Percentiles rank a stretch among this genome's conserved stretches.
These are phyloP conservation scores for Plicaturopsis crispa DNA, from an alignment of 768 basidiomycete genomes.

Conservation along the genomic window DNA sequence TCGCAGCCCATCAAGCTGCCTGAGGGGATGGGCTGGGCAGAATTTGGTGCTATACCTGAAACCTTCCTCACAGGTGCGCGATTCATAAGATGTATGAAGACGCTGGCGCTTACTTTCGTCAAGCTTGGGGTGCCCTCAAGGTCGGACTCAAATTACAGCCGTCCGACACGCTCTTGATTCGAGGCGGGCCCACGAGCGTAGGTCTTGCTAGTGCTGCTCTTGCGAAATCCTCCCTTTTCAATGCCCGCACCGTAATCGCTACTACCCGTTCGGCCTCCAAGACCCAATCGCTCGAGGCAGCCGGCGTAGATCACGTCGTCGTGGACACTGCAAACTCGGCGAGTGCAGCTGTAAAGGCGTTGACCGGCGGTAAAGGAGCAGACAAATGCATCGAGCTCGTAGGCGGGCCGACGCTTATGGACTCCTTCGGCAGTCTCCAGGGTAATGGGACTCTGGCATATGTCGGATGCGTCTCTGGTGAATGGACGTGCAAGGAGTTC, in stretches of 20 bases:
- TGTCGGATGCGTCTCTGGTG: constrained; percentile 12
- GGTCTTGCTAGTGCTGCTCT: constrained; percentile 15
- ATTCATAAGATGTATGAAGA: background rate
- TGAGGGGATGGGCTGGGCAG: constrained; percentile 12
- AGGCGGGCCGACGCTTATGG: constrained; percentile 12
- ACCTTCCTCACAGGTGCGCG: constrained; percentile 16
- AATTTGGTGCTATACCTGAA: constrained; percentile 18
- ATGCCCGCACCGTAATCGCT: constrained; percentile 12
- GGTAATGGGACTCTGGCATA: constrained; percentile 12
- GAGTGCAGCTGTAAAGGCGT: constrained; percentile 11
- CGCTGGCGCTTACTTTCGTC: background rate
- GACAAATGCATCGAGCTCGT: constrained; percentile 17
- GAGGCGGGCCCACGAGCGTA: constrained; percentile 16
- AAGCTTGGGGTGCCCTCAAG: constrained; percentile 15
- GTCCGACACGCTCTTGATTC: constrained; percentile 15
- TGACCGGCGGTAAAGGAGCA: constrained; percentile 13
- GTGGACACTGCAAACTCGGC: constrained; percentile 11
- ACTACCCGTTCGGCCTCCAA: constrained; percentile 15
- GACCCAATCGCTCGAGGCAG: constrained; percentile 5
- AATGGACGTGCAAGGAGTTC: constrained; percentile 16
- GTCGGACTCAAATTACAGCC: constrained; percentile 9
- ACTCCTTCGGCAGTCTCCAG: constrained; percentile 10
- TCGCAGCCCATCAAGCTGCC: constrained; percentile 15
- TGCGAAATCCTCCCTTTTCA: constrained; percentile 15
- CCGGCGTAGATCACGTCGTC: constrained; percentile 15